These are phyloP conservation scores for Saitozyma sp. DNA, from an alignment of 768 basidiomycete genomes.

Conservation along the genomic window DNA sequence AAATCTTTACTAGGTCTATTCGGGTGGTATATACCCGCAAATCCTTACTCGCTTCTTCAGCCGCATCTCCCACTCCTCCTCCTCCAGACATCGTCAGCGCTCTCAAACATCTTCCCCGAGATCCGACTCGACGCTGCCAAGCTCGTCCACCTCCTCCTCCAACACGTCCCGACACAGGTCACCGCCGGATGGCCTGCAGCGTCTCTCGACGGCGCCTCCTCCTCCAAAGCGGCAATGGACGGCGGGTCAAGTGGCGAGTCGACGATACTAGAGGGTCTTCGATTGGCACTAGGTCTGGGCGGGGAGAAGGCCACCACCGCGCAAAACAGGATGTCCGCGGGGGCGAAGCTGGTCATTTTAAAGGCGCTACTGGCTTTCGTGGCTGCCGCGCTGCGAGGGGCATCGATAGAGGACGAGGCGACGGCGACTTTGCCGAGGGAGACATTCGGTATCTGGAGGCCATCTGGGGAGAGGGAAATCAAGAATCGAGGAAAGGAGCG, in stretches of 20 bases:
- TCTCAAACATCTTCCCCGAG: slow-evolving; percentile 93
- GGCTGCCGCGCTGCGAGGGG: slow-evolving; percentile 3
- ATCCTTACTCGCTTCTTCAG: slow-evolving; percentile 57
- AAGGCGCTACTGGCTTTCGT: slow-evolving; percentile 43
- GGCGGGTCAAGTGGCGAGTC: slow-evolving; percentile 23
- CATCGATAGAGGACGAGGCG: neutral
- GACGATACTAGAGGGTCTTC: slow-evolving; percentile 46
- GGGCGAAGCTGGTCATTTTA: slow-evolving; percentile 42
- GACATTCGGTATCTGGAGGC: slow-evolving; percentile 19
- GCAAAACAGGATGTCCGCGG: slow-evolving; percentile 31
- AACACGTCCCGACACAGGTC: slow-evolving; percentile 66
- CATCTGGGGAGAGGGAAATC: slow-evolving; percentile 6
- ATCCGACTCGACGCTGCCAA: slow-evolving; percentile 86
- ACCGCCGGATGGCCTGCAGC: slow-evolving; percentile 66
- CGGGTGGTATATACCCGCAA: slow-evolving; percentile 68
- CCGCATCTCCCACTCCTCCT: slow-evolving; percentile 77
- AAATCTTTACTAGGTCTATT: slow-evolving; percentile 70
- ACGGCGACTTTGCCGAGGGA: slow-evolving; percentile 6
- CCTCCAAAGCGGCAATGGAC: slow-evolving; percentile 17
- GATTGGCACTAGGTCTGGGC: slow-evolving; percentile 47
- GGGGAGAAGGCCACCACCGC: slow-evolving; percentile 40
- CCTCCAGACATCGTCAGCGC: slow-evolving; percentile 83
- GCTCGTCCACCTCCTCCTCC: slow-evolving; percentile 72
- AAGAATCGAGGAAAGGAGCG: slow-evolving; percentile 1
- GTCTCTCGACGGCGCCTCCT: slow-evolving; percentile 1